Conservation (phyloP, 78 protist species). For the Bigelowiella natans region DNA sequence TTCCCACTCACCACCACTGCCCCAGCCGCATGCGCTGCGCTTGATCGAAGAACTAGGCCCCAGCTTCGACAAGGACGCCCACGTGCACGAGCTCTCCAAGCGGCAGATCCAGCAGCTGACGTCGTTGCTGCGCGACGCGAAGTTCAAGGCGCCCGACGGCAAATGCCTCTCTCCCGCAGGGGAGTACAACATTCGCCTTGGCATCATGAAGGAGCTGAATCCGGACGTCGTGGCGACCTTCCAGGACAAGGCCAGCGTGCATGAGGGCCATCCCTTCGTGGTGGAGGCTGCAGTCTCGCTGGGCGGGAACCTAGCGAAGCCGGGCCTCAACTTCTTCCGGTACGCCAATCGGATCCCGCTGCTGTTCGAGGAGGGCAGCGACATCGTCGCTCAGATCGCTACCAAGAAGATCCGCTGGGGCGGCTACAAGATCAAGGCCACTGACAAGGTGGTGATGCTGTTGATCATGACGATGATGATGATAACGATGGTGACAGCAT, state of each 20-base stretch:
- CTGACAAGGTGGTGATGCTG: background rate
- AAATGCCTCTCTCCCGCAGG: constrained; percentile 38
- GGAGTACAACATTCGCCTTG: constrained; percentile 49
- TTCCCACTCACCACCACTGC: no score
- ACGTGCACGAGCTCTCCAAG: background rate
- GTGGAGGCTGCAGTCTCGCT: constrained; percentile 48
- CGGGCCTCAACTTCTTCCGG: constrained; percentile 38
- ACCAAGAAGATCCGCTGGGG: background rate
- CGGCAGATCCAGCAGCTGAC: background rate
- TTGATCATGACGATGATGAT: background rate
- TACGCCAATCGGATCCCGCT: constrained; percentile 53
- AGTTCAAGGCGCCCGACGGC: background rate
- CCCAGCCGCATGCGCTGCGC: background rate
- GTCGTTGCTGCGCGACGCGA: background rate
- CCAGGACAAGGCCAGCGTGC: background rate
- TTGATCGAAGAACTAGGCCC: background rate
- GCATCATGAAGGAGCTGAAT: constrained; percentile 47
- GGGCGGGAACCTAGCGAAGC: constrained; percentile 32
- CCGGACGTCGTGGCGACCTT: constrained; percentile 50
- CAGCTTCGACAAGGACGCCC: background rate
- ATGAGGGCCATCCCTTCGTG: constrained; percentile 48
- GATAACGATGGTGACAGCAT: no score
- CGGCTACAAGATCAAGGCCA: constrained; percentile 16
- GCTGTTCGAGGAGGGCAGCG: constrained; percentile 44
- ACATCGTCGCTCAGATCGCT: constrained; percentile 19